Percentiles rank a stretch among this genome's conserved stretches.
These are phyloP conservation scores for Fennellomyces sp. DNA, from an alignment of 371 early-diverging fungal species.

Conservation along the genomic window DNA sequence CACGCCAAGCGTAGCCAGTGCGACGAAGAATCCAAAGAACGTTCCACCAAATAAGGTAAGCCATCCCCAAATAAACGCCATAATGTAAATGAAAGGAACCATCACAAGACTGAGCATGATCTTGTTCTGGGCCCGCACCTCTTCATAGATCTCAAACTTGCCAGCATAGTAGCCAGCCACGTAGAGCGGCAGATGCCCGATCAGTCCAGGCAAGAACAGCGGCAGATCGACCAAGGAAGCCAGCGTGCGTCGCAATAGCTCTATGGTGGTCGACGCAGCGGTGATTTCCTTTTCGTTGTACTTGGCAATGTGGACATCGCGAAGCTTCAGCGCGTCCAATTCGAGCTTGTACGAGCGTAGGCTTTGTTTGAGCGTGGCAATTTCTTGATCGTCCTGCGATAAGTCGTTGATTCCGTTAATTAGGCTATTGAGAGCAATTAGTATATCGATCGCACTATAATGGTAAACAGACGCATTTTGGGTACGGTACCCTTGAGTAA, in stretches of 20 bases:
- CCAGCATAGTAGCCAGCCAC: slow-evolving; percentile 52
- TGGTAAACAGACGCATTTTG: background rate
- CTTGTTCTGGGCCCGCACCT: slow-evolving; percentile 61
- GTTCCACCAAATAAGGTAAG: slow-evolving; percentile 37
- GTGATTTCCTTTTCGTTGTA: slow-evolving; percentile 52
- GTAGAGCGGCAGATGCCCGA: slow-evolving; percentile 59
- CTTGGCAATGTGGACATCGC: slow-evolving; percentile 49
- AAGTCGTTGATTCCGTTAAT: slow-evolving; percentile 41
- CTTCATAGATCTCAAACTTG: slow-evolving; percentile 54
- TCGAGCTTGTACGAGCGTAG: slow-evolving; percentile 47
- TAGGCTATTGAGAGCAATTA: slow-evolving; percentile 28
- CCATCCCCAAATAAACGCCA: slow-evolving; percentile 49
- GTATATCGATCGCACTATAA: background rate
- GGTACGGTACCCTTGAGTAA: slow-evolving; percentile 50
- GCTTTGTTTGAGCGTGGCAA: slow-evolving; percentile 39
- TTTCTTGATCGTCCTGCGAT: slow-evolving; percentile 25
- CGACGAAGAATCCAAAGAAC: slow-evolving; percentile 45
- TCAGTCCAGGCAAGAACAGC: slow-evolving; percentile 53
- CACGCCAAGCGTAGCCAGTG: slow-evolving; percentile 36
- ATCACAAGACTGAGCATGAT: slow-evolving; percentile 46
- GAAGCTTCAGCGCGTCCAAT: slow-evolving; percentile 33
- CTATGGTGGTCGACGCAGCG: slow-evolving; percentile 37
- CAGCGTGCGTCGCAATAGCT: slow-evolving; percentile 40
- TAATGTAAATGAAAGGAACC: slow-evolving; percentile 45
- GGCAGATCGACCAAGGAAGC: slow-evolving; percentile 51